Evolutionary conservation across 2,329 filamentous ascomycete genomes (phyloP), one percentile per base, ranked within the genome.

Genomic region (Claviceps pazoutovae): DNA sequence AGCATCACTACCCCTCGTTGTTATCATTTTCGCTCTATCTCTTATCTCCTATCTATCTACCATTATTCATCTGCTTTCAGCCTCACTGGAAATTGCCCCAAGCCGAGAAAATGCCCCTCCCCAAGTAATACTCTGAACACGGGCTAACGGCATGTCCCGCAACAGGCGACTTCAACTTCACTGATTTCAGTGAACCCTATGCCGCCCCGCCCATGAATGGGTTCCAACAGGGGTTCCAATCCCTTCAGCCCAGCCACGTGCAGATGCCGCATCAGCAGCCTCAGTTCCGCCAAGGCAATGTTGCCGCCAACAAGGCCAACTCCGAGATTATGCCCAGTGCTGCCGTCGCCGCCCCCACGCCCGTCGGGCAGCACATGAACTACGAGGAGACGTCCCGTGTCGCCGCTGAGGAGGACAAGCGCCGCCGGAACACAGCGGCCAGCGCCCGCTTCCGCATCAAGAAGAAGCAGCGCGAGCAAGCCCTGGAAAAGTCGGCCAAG

Each of bases 381-480:
- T 76, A 84, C 48, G 86, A 90, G 66, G 86, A 89, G 56, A 74
- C 80, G 41, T 83, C 84, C 13, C 83, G 86, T 41, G 59, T 82
- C 5, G 84, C 84, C 13, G 88, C 88, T 21, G 88, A 95, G 67
- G 88, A 95, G 68, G 88, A 95, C 66, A 94, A 94, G 72, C 84
- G 88, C 48, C 82, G 88, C 54, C 82, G 88, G 57, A 95, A 95
- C 71, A 94, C 89, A 2, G 88, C 88, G 36, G 88, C 88, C 51
- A 89, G 84, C 58, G 88, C 88, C 17, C 84, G 88, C 48, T 95
- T 95, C 76, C 84, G 88, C 54, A 82, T 93, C 65, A 95, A 95
- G 81, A 95, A 95, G 83, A 95, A 95, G 80, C 87, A 93, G 71
- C 84, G 88, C 49, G 88, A 95, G 72, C 86, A 90, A 67, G 84